phyloP scores from a whole-genome alignment of 805 yeast genomes.

The Wickerhamiella allomyrinae region DNA sequence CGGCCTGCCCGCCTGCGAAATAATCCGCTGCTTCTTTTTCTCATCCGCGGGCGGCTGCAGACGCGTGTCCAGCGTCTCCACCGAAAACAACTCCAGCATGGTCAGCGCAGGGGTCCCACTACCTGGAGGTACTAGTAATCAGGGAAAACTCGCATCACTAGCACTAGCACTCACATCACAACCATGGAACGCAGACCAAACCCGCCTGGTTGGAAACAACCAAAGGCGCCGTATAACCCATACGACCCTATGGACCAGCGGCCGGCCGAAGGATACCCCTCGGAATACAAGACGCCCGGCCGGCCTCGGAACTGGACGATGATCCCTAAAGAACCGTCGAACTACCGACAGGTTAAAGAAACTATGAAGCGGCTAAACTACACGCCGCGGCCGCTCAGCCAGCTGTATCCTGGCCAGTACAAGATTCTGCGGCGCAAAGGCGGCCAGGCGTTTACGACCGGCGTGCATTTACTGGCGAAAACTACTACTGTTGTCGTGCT shows the following conservation, averaged over 20 bases:
- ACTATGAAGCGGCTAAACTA: conserved; percentile 63
- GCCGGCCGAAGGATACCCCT: conserved; percentile 77
- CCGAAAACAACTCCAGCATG: conserved; percentile 24
- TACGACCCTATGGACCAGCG: conserved; percentile 63
- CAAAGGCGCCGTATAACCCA: conserved; percentile 75
- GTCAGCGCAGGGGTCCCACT: too few relatives aligned
- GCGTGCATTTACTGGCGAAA: conserved; percentile 44
- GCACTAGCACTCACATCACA: too few relatives aligned
- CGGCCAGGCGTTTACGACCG: conserved; percentile 42
- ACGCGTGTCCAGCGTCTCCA: conserved; percentile 32
- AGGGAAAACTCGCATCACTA: too few relatives aligned
- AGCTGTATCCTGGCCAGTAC: conserved; percentile 63
- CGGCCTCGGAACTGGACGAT: conserved; percentile 39
- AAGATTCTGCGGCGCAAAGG: conserved; percentile 51
- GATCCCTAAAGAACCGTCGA: conserved; percentile 52
- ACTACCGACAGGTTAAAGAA: conserved; percentile 51
- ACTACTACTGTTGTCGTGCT: conserved; percentile 35
- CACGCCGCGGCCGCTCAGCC: conserved; percentile 64
- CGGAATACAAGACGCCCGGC: conserved; percentile 61
- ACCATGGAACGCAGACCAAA: conserved; percentile 49
- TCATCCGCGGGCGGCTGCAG: conserved; percentile 25
- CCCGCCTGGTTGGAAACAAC: conserved; percentile 69
- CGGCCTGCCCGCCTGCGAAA: conserved; percentile 26
- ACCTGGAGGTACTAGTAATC: too few relatives aligned
- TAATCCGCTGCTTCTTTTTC: conserved; percentile 19